Percentiles rank a stretch among this genome's conserved stretches.
phyloP scores from a whole-genome alignment of 108 stramenopile species.

The Cylindrotheca closterium region DNA sequence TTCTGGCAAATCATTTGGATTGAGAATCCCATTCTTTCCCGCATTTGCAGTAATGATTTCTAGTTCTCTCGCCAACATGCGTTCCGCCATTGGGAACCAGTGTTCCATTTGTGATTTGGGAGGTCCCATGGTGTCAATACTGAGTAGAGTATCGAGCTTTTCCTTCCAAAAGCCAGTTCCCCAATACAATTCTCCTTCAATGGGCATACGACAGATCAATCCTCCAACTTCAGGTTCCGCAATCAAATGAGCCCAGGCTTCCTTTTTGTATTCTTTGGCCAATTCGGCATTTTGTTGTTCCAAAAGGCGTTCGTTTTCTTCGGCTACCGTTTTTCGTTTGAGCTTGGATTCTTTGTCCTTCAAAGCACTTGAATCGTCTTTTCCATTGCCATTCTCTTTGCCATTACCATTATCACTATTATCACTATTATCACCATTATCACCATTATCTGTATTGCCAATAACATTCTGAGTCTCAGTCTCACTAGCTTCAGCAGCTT shows the following conservation, averaged over 20 bases:
- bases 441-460: too few relatives aligned
- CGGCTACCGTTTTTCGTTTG: slow-evolving; percentile 51
- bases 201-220: slow-evolving; percentile 70
- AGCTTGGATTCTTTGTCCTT: slow-evolving; percentile 3
- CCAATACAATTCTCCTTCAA: slow-evolving; percentile 69
- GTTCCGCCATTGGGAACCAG: slow-evolving; percentile 59
- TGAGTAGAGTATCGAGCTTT: slow-evolving; percentile 25
- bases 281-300: slow-evolving; percentile 46
- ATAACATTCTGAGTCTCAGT: neutral
- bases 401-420: neutral
- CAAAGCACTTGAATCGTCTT: neutral
- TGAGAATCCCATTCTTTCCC: slow-evolving; percentile 43
- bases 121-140: neutral
- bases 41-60: slow-evolving; percentile 25
- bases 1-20: slow-evolving; percentile 30
- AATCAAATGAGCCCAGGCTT: slow-evolving; percentile 72
- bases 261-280: slow-evolving; percentile 56
- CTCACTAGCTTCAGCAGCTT: slow-evolving; percentile 4
- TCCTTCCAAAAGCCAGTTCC: slow-evolving; percentile 15
- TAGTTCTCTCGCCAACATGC: slow-evolving; percentile 44
- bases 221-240: slow-evolving; percentile 79
- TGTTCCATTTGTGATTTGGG: slow-evolving; percentile 6
- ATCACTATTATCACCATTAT: slow-evolving; percentile 1
- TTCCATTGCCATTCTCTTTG: neutral
- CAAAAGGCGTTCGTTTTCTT: slow-evolving; percentile 59